Conservation (phyloP, 1,139 yeast species). For the Yamadazyma trypodendri region DNA sequence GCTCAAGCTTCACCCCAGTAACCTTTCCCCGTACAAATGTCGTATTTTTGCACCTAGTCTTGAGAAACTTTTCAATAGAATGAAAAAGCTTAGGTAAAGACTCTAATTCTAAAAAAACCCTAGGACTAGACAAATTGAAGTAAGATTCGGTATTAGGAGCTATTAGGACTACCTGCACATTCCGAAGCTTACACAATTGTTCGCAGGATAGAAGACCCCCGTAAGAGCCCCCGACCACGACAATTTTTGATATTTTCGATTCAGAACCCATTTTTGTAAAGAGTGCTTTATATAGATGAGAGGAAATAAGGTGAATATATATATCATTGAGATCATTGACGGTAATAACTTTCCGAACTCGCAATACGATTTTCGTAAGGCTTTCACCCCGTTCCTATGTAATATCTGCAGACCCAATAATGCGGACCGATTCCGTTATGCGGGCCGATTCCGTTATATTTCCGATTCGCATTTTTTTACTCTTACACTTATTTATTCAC, state of each 20-base stretch:
- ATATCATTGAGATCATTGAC: too few relatives aligned
- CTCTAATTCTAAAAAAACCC: slow-evolving; percentile 28
- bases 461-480: neutral
- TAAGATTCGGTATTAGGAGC: slow-evolving; percentile 21
- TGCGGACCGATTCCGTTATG: too few relatives aligned
- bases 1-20: neutral
- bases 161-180: slow-evolving; percentile 15
- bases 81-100: slow-evolving; percentile 13
- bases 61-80: slow-evolving; percentile 14
- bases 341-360: slow-evolving; percentile 1
- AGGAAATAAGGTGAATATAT: neutral
- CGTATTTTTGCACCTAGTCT: slow-evolving; percentile 18
- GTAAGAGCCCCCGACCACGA: slow-evolving; percentile 37
- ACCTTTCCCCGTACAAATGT: slow-evolving; percentile 19
- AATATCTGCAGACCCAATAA: too few relatives aligned
- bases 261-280: neutral
- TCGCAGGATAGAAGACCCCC: slow-evolving; percentile 29
- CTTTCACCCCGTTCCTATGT: too few relatives aligned
- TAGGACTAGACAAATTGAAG: slow-evolving; percentile 29
- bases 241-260: slow-evolving; percentile 14
- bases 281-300: too few relatives aligned
- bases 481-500: too few relatives aligned
- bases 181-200: slow-evolving; percentile 10
- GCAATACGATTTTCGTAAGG: neutral
- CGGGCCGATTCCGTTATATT: too few relatives aligned